phyloP scores from a whole-genome alignment of 2,329 filamentous ascomycete genomes.

The Stachybotrys chartarum region DNA sequence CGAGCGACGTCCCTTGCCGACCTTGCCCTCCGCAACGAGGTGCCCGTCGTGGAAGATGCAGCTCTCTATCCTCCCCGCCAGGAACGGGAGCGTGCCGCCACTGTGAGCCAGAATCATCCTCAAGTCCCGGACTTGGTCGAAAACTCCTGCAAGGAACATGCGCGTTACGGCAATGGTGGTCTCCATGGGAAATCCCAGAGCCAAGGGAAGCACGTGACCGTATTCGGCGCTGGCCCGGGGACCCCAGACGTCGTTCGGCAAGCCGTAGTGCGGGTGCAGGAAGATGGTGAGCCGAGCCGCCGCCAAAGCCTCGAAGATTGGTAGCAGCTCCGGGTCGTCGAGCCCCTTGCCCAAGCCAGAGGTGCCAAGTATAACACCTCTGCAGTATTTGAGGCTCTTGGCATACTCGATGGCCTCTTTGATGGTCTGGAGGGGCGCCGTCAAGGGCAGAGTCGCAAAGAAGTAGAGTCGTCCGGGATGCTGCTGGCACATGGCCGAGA shows the following conservation, averaged over 20 bases:
- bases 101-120: constrained; percentile 79
- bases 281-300: constrained; percentile 63
- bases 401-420: constrained; percentile 60
- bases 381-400: constrained; percentile 55
- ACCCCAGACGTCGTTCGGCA: constrained; percentile 75
- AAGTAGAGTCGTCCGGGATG: constrained; percentile 68
- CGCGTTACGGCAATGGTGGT: constrained; percentile 84
- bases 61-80: constrained; percentile 82
- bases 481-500: constrained; percentile 61
- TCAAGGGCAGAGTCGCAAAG: constrained; percentile 76
- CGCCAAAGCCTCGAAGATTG: constrained; percentile 65
- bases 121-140: constrained; percentile 64
- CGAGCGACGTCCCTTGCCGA: constrained; percentile 37
- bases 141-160: constrained; percentile 83
- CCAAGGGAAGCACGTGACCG: constrained; percentile 80
- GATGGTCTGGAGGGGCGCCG: constrained; percentile 55
- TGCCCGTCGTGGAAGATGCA: constrained; percentile 79
- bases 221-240: constrained; percentile 61
- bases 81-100: constrained; percentile 80
- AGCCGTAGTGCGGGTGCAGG: constrained; percentile 85
- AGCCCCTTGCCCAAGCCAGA: constrained; percentile 72
- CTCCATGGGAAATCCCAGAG: constrained; percentile 84
- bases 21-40: constrained; percentile 56
- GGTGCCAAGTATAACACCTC: constrained; percentile 85
- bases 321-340: constrained; percentile 67